These are phyloP conservation scores for Keithomyces neogunnii DNA, from an alignment of 2,329 filamentous ascomycete species.

Conservation along the genomic window DNA sequence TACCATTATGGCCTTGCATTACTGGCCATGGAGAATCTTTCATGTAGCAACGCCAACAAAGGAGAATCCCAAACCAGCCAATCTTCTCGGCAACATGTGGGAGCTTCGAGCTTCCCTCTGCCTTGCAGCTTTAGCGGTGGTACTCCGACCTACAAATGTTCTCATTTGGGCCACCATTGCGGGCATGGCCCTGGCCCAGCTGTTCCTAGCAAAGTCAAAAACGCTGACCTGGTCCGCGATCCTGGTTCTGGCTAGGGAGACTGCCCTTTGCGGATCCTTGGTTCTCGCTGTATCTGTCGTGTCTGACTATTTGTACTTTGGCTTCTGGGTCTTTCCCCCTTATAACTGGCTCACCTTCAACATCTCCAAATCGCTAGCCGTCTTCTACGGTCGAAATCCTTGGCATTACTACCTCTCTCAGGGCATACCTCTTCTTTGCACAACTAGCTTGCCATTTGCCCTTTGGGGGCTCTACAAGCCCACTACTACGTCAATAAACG, in stretches of 20 bases:
- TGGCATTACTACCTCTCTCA: conserved; percentile 92
- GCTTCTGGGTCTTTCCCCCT: conserved; percentile 79
- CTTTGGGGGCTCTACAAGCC: conserved; percentile 53
- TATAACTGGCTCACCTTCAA: conserved; percentile 88
- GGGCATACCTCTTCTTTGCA: conserved; percentile 79
- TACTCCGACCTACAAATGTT: conserved; percentile 82
- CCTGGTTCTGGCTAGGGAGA: conserved; percentile 52
- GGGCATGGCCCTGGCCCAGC: conserved; percentile 33
- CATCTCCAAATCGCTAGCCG: conserved; percentile 73
- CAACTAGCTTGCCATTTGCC: conserved; percentile 72
- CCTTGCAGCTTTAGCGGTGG: conserved; percentile 71
- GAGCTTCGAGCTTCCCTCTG: conserved; percentile 51
- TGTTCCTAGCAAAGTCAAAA: conserved; percentile 26
- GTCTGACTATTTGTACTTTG: conserved; percentile 74
- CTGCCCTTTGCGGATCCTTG: conserved; percentile 50
- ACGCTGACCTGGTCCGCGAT: conserved; percentile 35
- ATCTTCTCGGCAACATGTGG: conserved; percentile 17
- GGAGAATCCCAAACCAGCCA: conserved; percentile 26
- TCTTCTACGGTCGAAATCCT: conserved; percentile 87
- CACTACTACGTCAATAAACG: conserved; percentile 22
- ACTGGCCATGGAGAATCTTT: conserved; percentile 79
- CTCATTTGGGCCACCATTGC: conserved; percentile 73
- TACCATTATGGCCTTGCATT: conserved; percentile 68
- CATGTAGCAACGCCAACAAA: conserved; percentile 29
- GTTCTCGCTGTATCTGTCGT: conserved; percentile 56